These are phyloP conservation scores for Talaromyces liani DNA, from an alignment of 495 filamentous ascomycete species.

Conservation along the genomic window DNA sequence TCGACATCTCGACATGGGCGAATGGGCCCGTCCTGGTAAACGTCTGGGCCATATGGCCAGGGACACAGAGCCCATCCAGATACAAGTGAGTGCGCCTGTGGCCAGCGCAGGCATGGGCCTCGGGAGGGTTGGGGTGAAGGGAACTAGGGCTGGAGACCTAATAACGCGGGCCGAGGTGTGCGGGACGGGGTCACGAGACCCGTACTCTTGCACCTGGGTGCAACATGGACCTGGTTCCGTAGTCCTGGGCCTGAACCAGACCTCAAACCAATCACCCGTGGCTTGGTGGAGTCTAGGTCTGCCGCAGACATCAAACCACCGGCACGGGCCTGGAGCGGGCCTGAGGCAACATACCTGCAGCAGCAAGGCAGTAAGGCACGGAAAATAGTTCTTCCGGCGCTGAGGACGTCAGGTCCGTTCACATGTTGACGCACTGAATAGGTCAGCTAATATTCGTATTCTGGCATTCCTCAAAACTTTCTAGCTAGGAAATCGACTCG, in stretches of 20 bases:
- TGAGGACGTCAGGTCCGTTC: too few species aligned
- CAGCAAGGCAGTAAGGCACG: too few species aligned
- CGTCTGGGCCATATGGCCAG: not conserved
- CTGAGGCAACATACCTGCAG: not conserved
- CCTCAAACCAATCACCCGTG: not conserved
- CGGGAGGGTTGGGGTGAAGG: not conserved
- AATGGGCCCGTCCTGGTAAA: not conserved
- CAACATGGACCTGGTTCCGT: not conserved
- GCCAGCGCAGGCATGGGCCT: not conserved
- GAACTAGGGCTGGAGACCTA: too few species aligned
- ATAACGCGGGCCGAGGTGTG: not conserved
- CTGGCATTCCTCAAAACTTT: too few species aligned
- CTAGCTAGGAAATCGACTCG: too few species aligned
- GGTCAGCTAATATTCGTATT: too few species aligned
- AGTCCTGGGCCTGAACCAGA: not conserved
- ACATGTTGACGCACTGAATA: too few species aligned
- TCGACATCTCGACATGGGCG: not conserved
- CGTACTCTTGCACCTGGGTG: not conserved
- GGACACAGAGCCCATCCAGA: not conserved
- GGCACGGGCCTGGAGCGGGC: not conserved
- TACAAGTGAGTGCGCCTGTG: not conserved
- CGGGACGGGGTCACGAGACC: not conserved
- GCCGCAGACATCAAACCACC: not conserved
- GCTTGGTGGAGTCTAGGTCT: not conserved
- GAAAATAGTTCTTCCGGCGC: too few species aligned